Base-by-base conservation (phyloP, 164 flowering plant species). In the Berberis vulgaris region DNA sequence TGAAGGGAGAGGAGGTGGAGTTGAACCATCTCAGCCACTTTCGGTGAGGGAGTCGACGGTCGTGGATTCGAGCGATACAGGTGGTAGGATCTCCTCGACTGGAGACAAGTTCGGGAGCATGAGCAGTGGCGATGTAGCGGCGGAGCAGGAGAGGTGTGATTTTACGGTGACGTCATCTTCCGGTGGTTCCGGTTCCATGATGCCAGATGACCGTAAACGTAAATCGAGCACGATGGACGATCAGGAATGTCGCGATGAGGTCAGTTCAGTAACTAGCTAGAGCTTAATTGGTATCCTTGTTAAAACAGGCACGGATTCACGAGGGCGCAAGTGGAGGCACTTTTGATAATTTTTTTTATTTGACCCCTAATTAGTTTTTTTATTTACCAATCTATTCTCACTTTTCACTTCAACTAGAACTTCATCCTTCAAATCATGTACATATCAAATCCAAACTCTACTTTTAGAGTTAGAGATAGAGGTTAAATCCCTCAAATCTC, bases 211-310 rank as follows among this genome's bases (percentile, higher is more conserved):
- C 49, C 72, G 88, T 68, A 86, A 88, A 54, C 78, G 96, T 39
- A 91, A 86, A 63, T 88, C 67, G 77, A 69, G 89, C 82, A 57
- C 9, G 65, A 56, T 62, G 4, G 86, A 79, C 26, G 87, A 86
- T 45, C 72, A 63, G 8, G 91, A 91, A 46, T 73, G 76, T 57
- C 82, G 73, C 46, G 79, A 86, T 71, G 89, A 84, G 95, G 97
- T 87, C 45, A 68, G 78, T 26, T 26, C 26, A 26, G 26, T 26
- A 26, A 26, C 26, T 26, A 26, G 26, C 26, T 26, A 26, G 26
- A 26, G 26, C 26, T 26, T 26, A 26, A 26, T 26, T 26, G 26
- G 26, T 26, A 26, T 26, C 26, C 26, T 26, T 26, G 26, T 26
- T 26, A 26, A 26, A 26, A 26, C 26, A 26, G 0, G 26, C 26